Percentiles rank a stretch among this genome's conserved stretches.
phyloP scores from a whole-genome alignment of 2,329 filamentous ascomycete genomes.

The Aspergillus carbonarius region DNA sequence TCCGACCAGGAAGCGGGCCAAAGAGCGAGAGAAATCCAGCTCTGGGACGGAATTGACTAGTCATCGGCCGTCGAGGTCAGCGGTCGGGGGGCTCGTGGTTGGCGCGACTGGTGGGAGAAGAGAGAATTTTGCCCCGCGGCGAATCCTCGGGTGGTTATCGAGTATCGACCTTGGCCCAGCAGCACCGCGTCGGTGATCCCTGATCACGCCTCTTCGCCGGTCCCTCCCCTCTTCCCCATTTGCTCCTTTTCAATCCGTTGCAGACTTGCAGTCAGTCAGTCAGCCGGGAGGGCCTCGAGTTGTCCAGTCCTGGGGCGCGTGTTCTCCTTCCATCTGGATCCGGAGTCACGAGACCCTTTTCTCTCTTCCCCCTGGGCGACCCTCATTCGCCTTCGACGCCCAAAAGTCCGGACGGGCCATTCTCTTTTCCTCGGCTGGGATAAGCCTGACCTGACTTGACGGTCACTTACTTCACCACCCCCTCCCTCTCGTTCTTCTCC shows the following conservation, averaged over 20 bases:
- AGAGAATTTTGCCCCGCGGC: slow-evolving; percentile 12
- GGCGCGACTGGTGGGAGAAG: not conserved
- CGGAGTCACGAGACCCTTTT: not conserved
- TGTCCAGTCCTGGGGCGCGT: not conserved
- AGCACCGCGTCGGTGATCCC: not conserved
- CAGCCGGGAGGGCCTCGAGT: not conserved
- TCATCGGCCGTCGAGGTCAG: not conserved
- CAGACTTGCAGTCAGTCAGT: not conserved
- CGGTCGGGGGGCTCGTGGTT: not conserved
- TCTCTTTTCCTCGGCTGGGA: not conserved
- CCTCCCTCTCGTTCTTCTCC: not conserved
- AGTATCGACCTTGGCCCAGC: not conserved
- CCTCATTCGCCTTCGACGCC: not conserved
- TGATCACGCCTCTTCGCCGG: not conserved
- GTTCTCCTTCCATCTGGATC: not conserved
- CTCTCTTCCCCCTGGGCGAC: not conserved
- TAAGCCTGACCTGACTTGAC: not conserved
- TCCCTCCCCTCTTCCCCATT: no score
- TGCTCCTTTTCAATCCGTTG: not conserved
- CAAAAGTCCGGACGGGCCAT: not conserved
- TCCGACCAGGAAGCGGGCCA: no score
- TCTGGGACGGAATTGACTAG: not conserved
- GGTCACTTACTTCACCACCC: not conserved
- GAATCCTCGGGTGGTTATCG: slow-evolving; percentile 6
- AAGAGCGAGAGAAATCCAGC: no score